Conservation (phyloP, 2,329 filamentous ascomycete genomes). For the Scytalidium lignicola region DNA sequence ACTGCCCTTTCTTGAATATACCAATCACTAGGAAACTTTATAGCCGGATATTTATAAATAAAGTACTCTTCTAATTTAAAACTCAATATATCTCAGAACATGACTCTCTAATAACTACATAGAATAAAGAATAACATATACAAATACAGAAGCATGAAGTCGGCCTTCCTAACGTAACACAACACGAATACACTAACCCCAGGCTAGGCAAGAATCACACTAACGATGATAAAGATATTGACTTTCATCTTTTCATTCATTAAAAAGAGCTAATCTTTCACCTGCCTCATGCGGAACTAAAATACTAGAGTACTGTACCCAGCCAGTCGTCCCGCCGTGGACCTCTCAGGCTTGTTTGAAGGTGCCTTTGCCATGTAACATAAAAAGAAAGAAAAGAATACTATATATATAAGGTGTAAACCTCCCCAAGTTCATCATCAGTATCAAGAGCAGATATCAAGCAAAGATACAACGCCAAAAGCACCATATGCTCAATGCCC, state of each 20-base stretch:
- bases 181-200: too few relatives aligned
- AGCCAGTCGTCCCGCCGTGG: not conserved
- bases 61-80: too few relatives aligned
- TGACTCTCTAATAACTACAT: too few relatives aligned
- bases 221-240: too few relatives aligned
- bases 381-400: not conserved
- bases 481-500: not conserved
- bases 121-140: too few relatives aligned
- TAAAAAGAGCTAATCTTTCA: not conserved
- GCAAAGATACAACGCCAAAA: not conserved
- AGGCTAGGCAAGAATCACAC: too few relatives aligned
- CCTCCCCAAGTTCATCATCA: not conserved
- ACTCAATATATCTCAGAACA: too few relatives aligned
- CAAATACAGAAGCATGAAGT: too few relatives aligned
- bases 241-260: not conserved
- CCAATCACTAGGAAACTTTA: too few relatives aligned
- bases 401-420: not conserved
- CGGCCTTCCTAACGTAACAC: too few relatives aligned
- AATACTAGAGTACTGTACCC: not conserved
- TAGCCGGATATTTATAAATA: too few relatives aligned
- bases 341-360: not conserved
- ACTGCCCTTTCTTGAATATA: too few relatives aligned
- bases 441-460: not conserved
- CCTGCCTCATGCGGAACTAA: not conserved
- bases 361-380: not conserved